Evolutionary conservation across 352 stramenopile genomes (phyloP).

Genomic region (Pythium apleroticum): DNA sequence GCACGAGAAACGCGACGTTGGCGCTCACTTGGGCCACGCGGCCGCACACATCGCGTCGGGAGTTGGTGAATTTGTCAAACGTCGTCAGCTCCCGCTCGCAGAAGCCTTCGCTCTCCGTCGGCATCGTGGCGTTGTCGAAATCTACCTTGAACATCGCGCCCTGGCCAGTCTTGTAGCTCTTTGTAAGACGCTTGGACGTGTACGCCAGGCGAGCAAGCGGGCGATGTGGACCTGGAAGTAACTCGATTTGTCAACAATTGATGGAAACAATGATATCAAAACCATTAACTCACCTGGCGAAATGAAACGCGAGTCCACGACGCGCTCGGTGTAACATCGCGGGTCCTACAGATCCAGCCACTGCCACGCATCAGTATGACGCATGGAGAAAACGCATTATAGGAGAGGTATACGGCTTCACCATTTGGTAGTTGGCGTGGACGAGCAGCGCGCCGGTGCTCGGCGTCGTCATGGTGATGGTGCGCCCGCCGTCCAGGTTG

Average conservation of each 20-base stretch:
- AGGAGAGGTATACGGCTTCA: constrained; percentile 13
- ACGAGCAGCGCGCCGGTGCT: constrained; percentile 44
- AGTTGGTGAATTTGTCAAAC: constrained; percentile 44
- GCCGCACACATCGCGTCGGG: constrained; percentile 49
- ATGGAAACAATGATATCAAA: background rate
- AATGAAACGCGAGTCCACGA: constrained; percentile 49
- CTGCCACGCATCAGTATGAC: background rate
- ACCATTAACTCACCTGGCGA: constrained; percentile 34
- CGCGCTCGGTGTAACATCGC: constrained; percentile 54
- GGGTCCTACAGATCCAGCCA: constrained; percentile 38
- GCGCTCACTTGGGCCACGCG: constrained; percentile 37
- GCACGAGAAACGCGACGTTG: constrained; percentile 44
- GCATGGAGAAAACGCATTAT: no score
- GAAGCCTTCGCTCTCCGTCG: constrained; percentile 54
- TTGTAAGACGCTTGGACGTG: constrained; percentile 39
- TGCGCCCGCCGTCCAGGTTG: constrained; percentile 49
- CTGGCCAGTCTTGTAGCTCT: constrained; percentile 44
- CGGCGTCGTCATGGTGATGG: constrained; percentile 37
- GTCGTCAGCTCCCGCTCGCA: constrained; percentile 46
- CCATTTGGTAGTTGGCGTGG: constrained; percentile 53
- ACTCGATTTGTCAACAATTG: background rate
- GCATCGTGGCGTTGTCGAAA: constrained; percentile 39
- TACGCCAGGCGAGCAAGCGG: constrained; percentile 51
- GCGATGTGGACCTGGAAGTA: constrained; percentile 29
- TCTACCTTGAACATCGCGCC: constrained; percentile 37